Evolutionary conservation across 352 stramenopile species (phyloP).

Genomic region (Globisporangium parvum): DNA sequence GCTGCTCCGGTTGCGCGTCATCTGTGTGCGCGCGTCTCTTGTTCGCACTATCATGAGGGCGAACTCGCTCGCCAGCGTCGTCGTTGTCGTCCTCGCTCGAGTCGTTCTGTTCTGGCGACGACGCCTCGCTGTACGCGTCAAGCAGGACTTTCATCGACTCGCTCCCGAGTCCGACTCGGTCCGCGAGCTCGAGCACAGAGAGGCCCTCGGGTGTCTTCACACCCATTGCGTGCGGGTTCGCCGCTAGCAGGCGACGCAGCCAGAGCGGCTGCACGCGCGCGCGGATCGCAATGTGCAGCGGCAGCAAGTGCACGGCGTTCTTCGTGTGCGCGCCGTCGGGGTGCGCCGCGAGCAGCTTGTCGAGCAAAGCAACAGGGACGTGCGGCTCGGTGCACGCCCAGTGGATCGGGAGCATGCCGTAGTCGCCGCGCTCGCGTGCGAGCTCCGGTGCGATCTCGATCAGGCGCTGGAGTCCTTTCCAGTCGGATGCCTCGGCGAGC

Average conservation of each 20-base stretch:
- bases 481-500: slow-evolving; percentile 73
- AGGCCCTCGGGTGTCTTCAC: slow-evolving; percentile 38
- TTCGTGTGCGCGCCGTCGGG: slow-evolving; percentile 48
- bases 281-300: slow-evolving; percentile 78
- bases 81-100: slow-evolving; percentile 7
- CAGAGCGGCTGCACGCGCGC: slow-evolving; percentile 34
- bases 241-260: slow-evolving; percentile 44
- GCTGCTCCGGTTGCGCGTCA: background rate
- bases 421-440: slow-evolving; percentile 52
- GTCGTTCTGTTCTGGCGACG: slow-evolving; percentile 18
- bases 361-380: slow-evolving; percentile 56
- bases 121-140: slow-evolving; percentile 12
- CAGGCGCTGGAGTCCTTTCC: slow-evolving; percentile 56
- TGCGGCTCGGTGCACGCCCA: slow-evolving; percentile 70
- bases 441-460: slow-evolving; percentile 44
- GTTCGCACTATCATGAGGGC: background rate
- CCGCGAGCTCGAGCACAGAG: slow-evolving; percentile 47
- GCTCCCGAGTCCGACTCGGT: slow-evolving; percentile 29
- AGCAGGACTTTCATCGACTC: slow-evolving; percentile 46
- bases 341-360: slow-evolving; percentile 51
- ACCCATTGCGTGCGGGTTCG: slow-evolving; percentile 45
- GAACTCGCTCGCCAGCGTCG: background rate
- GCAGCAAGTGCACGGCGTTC: slow-evolving; percentile 62
- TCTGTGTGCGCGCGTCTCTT: background rate
- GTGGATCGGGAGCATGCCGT: slow-evolving; percentile 81